Conservation (phyloP, 2,329 filamentous ascomycete genomes). For the Aspergillus versicolor region DNA sequence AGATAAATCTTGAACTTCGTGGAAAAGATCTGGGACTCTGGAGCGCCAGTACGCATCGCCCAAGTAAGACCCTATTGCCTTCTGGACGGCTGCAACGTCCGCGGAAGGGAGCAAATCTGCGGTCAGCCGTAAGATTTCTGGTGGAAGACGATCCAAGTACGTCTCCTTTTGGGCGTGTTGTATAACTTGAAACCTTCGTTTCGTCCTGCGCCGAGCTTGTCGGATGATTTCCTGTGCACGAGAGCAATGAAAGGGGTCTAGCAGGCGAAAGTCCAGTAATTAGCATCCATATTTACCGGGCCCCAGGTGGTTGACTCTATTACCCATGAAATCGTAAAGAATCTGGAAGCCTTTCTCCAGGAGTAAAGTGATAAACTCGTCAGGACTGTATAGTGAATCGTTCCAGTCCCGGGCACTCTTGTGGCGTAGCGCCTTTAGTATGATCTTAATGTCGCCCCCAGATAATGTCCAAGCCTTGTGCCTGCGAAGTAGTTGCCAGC, state of each 20-base stretch:
- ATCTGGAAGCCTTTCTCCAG: no score
- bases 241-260: background rate
- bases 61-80: background rate
- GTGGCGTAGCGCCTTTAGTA: background rate
- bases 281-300: background rate
- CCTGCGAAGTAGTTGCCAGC: conserved; percentile 1
- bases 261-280: background rate
- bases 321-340: background rate
- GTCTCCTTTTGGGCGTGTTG: background rate
- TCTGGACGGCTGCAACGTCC: conserved; percentile 2
- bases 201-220: background rate
- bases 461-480: background rate
- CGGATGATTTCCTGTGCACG: background rate
- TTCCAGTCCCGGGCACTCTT: background rate
- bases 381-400: background rate
- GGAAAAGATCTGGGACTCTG: background rate
- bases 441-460: background rate
- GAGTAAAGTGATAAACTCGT: background rate
- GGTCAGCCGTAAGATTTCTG: background rate
- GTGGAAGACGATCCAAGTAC: background rate
- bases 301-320: background rate
- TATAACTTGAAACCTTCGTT: background rate
- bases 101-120: background rate
- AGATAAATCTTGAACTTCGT: background rate
- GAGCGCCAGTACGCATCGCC: conserved; percentile 6